These are phyloP conservation scores for Boletus vinaceobasis DNA, from an alignment of 768 basidiomycete genomes.

Conservation along the genomic window DNA sequence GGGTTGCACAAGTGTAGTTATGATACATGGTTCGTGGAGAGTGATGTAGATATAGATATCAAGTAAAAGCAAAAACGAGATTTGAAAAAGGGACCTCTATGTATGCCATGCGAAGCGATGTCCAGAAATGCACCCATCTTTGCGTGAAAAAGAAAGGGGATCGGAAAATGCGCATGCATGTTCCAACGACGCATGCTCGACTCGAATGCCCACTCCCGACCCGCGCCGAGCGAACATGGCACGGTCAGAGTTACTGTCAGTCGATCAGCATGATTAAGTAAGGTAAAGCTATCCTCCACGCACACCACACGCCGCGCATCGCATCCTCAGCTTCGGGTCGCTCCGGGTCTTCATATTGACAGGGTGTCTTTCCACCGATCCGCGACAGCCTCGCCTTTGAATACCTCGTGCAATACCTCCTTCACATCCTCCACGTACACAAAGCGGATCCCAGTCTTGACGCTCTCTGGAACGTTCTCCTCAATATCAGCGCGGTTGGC, in stretches of 20 bases:
- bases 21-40: background rate
- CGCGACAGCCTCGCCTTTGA: slow-evolving; percentile 55
- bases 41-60: too few relatives aligned
- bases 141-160: background rate
- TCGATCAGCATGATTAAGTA: background rate
- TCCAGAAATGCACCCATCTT: background rate
- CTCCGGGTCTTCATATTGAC: slow-evolving; percentile 18
- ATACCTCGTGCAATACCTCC: slow-evolving; percentile 87
- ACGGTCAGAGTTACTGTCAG: background rate
- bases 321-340: background rate
- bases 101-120: background rate
- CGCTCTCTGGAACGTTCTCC: slow-evolving; percentile 94
- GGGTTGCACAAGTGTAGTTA: background rate
- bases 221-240: background rate
- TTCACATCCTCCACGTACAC: slow-evolving; percentile 93
- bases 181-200: background rate
- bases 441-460: slow-evolving; percentile 91
- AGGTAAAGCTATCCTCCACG: background rate
- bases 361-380: slow-evolving; percentile 71
- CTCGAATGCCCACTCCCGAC: background rate
- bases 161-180: background rate
- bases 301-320: background rate
- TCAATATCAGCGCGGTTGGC: slow-evolving; percentile 94
- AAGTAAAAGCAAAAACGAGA: too few relatives aligned
- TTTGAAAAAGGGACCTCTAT: too few relatives aligned